Evolutionary conservation across 2,329 filamentous ascomycete species (phyloP).

Genomic region (Phyllosticta paracitricarpa): DNA sequence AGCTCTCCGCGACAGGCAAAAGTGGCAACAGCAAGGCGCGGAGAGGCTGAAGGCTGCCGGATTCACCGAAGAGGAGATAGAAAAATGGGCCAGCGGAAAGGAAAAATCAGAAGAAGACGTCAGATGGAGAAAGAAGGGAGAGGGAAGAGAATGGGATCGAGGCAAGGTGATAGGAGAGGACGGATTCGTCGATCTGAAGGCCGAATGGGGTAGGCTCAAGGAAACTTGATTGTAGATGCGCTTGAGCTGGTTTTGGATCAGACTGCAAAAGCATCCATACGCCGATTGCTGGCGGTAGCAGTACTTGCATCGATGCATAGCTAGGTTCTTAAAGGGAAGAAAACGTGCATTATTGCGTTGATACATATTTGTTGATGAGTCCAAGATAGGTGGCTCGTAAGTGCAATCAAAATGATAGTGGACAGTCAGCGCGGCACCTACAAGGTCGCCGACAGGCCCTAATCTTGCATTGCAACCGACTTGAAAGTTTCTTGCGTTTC

Average conservation of each 20-base stretch:
- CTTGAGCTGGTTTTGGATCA: neutral
- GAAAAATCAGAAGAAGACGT: constrained; percentile 57
- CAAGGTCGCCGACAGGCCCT: too few relatives aligned
- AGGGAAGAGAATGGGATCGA: constrained; percentile 57
- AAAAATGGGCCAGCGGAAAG: constrained; percentile 56
- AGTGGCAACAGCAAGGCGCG: constrained; percentile 65
- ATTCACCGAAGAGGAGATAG: constrained; percentile 65
- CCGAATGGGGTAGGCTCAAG: constrained; percentile 32
- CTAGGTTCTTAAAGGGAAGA: neutral
- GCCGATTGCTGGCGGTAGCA: neutral
- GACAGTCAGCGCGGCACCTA: too few relatives aligned
- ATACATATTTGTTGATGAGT: too few relatives aligned
- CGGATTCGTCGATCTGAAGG: constrained; percentile 41
- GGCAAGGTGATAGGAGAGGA: constrained; percentile 51
- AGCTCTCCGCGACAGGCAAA: constrained; percentile 66
- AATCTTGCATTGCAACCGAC: too few relatives aligned
- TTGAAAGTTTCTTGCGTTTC: too few relatives aligned
- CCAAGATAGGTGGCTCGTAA: too few relatives aligned
- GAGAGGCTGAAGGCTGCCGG: constrained; percentile 67
- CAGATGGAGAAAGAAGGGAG: constrained; percentile 60
- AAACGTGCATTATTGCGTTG: too few relatives aligned
- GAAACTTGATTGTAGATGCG: neutral
- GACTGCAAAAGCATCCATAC: neutral
- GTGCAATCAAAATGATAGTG: too few relatives aligned
- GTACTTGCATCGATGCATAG: neutral